These are phyloP conservation scores for Juncus inflexus DNA, from an alignment of 176 grass and related monocot species.

Conservation along the genomic window DNA sequence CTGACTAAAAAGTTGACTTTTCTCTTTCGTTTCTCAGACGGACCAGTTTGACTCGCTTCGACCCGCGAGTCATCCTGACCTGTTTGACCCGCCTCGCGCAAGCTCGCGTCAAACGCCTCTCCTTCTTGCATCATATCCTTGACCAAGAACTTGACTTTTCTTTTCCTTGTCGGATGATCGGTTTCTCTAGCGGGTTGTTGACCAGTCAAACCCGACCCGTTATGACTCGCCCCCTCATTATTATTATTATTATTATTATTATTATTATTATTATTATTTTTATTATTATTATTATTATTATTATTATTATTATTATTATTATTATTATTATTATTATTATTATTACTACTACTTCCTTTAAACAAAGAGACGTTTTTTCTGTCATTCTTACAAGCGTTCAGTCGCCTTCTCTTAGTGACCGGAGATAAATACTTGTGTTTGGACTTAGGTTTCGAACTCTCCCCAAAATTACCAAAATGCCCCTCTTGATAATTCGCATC, in stretches of 20 bases:
- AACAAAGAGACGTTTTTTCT: conserved; percentile 27
- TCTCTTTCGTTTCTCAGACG: conserved; percentile 15
- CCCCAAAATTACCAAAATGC: conserved; percentile 16
- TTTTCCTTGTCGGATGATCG: conserved; percentile 4
- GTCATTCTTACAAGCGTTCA: conserved; percentile 66
- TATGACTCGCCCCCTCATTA: not conserved
- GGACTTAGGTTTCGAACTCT: conserved; percentile 42
- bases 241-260: not conserved
- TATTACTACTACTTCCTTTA: conserved; percentile 13
- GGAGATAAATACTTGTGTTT: conserved; percentile 60
- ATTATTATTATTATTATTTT: too few relatives aligned
- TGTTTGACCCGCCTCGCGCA: not conserved
- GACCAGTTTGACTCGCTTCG: conserved; percentile 7
- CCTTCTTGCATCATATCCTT: conserved; percentile 27
- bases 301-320: too few relatives aligned
- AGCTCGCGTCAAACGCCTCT: conserved; percentile 2
- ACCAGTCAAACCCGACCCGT: not conserved
- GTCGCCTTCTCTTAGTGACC: conserved; percentile 62
- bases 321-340: not conserved
- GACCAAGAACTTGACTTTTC: conserved; percentile 26
- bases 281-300: too few relatives aligned
- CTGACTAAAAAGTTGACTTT: conserved; percentile 11
- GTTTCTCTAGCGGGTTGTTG: not conserved
- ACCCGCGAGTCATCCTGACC: not conserved
- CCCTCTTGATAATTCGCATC: conserved; percentile 9